Evolutionary conservation across 169 alveolate genomes (phyloP).

Genomic region (Plasmodium knowlesi): DNA sequence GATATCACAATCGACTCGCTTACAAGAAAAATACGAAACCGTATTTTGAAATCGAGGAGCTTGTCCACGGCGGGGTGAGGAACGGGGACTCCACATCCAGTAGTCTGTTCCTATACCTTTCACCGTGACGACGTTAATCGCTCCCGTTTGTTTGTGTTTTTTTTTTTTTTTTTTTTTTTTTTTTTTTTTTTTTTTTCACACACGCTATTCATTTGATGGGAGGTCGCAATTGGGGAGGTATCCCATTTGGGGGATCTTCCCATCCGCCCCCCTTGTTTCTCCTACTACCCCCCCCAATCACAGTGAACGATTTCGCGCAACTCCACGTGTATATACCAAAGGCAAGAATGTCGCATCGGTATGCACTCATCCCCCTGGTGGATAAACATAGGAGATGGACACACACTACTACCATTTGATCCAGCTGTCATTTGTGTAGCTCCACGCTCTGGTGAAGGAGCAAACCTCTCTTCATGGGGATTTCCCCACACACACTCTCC

Average conservation of each 20-base stretch:
- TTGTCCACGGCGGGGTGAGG: slow-evolving; percentile 34
- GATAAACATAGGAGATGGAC: neutral
- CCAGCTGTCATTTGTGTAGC: neutral
- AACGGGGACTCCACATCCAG: too few relatives aligned
- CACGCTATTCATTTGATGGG: too few relatives aligned
- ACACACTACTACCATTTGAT: neutral
- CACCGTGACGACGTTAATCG: neutral
- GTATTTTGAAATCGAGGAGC: slow-evolving; percentile 51
- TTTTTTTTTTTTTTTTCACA: too few relatives aligned
- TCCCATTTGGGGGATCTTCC: too few relatives aligned
- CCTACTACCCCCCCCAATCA: neutral
- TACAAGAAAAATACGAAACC: slow-evolving; percentile 34
- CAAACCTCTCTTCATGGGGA: neutral
- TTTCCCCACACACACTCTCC: neutral
- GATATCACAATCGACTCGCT: slow-evolving; percentile 23
- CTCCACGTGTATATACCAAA: neutral
- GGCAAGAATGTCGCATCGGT: neutral
- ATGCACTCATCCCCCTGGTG: neutral
- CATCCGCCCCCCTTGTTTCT: neutral
- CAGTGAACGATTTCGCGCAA: neutral
- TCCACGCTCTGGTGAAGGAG: neutral
- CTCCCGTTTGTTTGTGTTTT: neutral
- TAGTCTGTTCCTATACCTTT: neutral
- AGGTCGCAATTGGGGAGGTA: too few relatives aligned
- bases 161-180: too few relatives aligned